phyloP scores from a whole-genome alignment of 2,329 filamentous ascomycete genomes.

The Chrysoporthe puriensis region DNA sequence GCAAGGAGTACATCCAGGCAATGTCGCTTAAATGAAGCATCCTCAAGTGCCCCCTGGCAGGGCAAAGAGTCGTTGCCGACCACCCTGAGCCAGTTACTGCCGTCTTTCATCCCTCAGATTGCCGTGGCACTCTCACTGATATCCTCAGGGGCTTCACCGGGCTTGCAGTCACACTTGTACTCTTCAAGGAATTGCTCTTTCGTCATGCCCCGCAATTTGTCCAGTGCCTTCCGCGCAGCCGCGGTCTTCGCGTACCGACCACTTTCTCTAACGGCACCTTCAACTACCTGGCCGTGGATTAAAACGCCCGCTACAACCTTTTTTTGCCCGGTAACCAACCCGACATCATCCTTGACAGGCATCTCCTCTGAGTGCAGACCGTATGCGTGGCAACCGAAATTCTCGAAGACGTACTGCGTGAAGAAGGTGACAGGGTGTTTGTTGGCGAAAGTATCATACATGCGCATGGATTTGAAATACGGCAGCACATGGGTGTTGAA shows the following conservation, averaged over 20 bases:
- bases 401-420: conserved; percentile 62
- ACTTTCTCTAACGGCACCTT: conserved; percentile 63
- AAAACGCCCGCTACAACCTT: conserved; percentile 72
- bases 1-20: neutral
- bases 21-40: neutral
- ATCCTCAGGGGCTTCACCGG: conserved; percentile 29
- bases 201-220: conserved; percentile 47
- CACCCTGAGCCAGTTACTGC: neutral
- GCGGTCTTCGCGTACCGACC: conserved; percentile 73
- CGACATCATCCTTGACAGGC: conserved; percentile 39
- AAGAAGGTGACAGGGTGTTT: conserved; percentile 83
- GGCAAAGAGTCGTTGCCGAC: conserved; percentile 18
- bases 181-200: conserved; percentile 61
- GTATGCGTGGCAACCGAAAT: conserved; percentile 67
- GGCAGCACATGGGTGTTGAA: conserved; percentile 74
- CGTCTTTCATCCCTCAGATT: conserved; percentile 11
- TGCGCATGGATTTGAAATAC: conserved; percentile 82
- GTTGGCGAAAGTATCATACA: conserved; percentile 86
- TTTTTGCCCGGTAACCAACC: conserved; percentile 36
- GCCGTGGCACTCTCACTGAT: conserved; percentile 26
- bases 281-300: conserved; percentile 73
- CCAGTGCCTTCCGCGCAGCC: conserved; percentile 63
- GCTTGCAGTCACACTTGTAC: conserved; percentile 67
- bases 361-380: conserved; percentile 58
- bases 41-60: neutral